A percentile compares a stretch with the other conserved stretches of the same genome.
Evolutionary conservation across 805 yeast genomes (phyloP).

Genomic region (Lipomyces orientalis): DNA sequence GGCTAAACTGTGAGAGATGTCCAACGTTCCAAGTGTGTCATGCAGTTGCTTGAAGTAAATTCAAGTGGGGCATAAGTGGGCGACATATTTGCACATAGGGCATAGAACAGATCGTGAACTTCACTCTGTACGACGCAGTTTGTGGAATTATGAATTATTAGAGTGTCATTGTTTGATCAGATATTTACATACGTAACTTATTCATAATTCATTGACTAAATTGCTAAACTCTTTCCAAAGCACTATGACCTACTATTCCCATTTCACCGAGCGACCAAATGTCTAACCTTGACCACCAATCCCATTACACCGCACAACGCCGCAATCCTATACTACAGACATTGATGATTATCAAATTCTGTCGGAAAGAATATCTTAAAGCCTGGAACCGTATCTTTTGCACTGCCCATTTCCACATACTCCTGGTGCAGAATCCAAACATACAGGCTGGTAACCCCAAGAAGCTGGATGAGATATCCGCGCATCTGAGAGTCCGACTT

Average conservation of each 20-base stretch:
- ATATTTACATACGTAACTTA: too few species aligned
- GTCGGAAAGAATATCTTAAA: neutral
- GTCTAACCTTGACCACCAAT: neutral
- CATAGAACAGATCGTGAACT: too few species aligned
- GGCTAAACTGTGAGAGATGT: neutral
- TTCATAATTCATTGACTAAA: neutral
- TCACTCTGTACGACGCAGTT: too few species aligned
- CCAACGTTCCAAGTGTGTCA: too few species aligned
- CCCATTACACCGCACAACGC: neutral
- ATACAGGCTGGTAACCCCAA: conserved; percentile 22
- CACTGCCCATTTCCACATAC: conserved; percentile 17
- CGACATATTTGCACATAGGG: too few species aligned
- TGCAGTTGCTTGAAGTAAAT: too few species aligned
- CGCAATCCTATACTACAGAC: neutral
- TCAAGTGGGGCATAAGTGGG: too few species aligned
- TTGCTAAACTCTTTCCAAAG: neutral
- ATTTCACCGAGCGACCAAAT: neutral
- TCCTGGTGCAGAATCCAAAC: neutral
- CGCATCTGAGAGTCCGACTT: conserved; percentile 15
- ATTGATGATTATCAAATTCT: neutral
- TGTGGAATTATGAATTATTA: too few species aligned
- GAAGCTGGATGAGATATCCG: conserved; percentile 34
- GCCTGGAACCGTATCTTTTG: conserved; percentile 9
- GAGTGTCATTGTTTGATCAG: too few species aligned
- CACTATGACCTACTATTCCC: neutral